phyloP scores from a whole-genome alignment of 1,284 basidiomycete species.

The Chalciporus sp. region DNA sequence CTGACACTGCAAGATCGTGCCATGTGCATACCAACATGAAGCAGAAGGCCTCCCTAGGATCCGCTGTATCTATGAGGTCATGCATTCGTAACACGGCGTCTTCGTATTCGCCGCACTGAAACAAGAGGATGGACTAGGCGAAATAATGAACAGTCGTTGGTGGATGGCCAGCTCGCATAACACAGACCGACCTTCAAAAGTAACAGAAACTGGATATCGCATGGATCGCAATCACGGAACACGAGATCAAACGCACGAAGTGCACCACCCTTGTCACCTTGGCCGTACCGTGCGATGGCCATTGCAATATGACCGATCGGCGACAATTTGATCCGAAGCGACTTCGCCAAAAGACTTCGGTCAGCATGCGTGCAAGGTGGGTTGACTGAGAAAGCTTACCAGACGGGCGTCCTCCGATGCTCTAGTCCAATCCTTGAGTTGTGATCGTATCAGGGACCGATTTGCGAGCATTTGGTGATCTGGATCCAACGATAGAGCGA shows the following conservation, averaged over 20 bases:
- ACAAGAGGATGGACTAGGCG: too few relatives aligned
- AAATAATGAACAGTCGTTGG: too few relatives aligned
- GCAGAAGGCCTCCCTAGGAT: too few relatives aligned
- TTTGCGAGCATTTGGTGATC: background rate
- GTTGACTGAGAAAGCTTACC: background rate
- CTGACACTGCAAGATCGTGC: too few relatives aligned
- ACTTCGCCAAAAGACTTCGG: background rate
- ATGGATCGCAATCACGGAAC: background rate
- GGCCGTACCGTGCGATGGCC: conserved; percentile 4
- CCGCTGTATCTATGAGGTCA: too few relatives aligned
- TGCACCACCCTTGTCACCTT: background rate
- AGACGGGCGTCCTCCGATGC: conserved; percentile 1
- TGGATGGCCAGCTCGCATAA: too few relatives aligned
- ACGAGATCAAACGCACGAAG: background rate
- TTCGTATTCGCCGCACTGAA: too few relatives aligned
- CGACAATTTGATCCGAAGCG: background rate
- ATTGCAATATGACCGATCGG: conserved; percentile 4
- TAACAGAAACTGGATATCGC: background rate
- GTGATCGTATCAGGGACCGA: background rate
- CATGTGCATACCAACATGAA: too few relatives aligned
- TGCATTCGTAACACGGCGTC: too few relatives aligned
- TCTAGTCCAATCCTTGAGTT: background rate
- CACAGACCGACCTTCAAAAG: background rate
- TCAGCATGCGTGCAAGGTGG: background rate
- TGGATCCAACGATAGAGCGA: background rate